Percentiles rank a stretch among this genome's conserved stretches.
Conservation (phyloP, 805 yeast genomes). For the Diddensiella transvaalensis region DNA sequence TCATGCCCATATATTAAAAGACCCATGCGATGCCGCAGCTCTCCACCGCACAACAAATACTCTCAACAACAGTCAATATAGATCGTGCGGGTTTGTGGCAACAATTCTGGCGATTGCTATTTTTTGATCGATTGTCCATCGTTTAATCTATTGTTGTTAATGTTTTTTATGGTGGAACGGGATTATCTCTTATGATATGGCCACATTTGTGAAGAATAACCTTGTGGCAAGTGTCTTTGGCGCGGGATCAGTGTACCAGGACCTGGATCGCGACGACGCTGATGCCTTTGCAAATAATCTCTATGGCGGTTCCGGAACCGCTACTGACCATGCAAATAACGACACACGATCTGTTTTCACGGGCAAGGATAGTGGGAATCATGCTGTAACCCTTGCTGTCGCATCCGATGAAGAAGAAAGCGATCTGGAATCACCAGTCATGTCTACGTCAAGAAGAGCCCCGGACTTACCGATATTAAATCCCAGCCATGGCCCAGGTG, state of each 20-base stretch:
- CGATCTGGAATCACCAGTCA: background rate
- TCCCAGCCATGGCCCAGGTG: background rate
- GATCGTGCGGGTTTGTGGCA: too few species aligned
- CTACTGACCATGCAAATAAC: background rate
- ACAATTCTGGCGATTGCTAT: too few species aligned
- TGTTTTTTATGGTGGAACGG: too few species aligned
- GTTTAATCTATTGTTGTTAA: too few species aligned
- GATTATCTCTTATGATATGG: background rate
- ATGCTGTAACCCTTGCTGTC: background rate
- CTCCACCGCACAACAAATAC: too few species aligned
- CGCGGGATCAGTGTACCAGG: conserved; percentile 2
- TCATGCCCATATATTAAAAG: too few species aligned
- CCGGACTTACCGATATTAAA: background rate
- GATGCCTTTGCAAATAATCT: background rate
- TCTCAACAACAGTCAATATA: too few species aligned
- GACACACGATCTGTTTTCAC: too few species aligned
- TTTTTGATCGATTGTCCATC: too few species aligned
- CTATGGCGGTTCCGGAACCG: background rate
- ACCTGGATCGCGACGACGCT: background rate
- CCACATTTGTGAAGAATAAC: background rate
- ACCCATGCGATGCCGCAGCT: too few species aligned
- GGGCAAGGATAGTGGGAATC: background rate
- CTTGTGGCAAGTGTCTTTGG: conserved; percentile 5
- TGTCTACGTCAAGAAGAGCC: background rate
- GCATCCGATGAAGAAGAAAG: conserved; percentile 7